Percentiles rank a stretch among this genome's conserved stretches.
phyloP scores from a whole-genome alignment of 495 filamentous ascomycete genomes.

The Neurospora intermedia region DNA sequence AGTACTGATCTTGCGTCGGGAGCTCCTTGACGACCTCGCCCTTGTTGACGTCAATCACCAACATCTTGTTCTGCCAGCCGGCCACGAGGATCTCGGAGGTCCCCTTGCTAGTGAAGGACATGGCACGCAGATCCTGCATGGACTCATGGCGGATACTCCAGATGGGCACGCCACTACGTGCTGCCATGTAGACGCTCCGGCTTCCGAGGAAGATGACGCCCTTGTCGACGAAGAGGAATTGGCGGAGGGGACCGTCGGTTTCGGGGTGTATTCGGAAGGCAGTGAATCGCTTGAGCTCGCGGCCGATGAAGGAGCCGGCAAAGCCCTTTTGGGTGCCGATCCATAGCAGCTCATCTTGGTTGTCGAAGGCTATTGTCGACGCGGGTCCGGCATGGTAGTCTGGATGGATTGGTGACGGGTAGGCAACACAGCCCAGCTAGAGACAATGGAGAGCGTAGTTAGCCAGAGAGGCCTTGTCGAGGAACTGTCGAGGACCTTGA shows the following conservation, averaged over 20 bases:
- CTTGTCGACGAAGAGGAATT: slow-evolving; percentile 76
- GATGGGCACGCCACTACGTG: slow-evolving; percentile 64
- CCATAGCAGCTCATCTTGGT: slow-evolving; percentile 81
- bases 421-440: slow-evolving; percentile 59
- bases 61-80: slow-evolving; percentile 78
- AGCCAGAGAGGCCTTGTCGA: background rate
- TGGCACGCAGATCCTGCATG: slow-evolving; percentile 78
- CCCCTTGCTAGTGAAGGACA: slow-evolving; percentile 84
- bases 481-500: background rate
- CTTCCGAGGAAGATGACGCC: slow-evolving; percentile 72
- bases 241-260: slow-evolving; percentile 60
- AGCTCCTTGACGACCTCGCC: slow-evolving; percentile 65
- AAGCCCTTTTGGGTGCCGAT: slow-evolving; percentile 72
- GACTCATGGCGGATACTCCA: slow-evolving; percentile 72
- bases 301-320: slow-evolving; percentile 73
- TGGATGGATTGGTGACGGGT: slow-evolving; percentile 55
- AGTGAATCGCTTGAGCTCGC: slow-evolving; percentile 60
- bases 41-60: slow-evolving; percentile 80
- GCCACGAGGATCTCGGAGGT: slow-evolving; percentile 75
- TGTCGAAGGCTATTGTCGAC: slow-evolving; percentile 75
- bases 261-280: slow-evolving; percentile 61
- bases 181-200: slow-evolving; percentile 74
- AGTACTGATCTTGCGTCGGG: slow-evolving; percentile 63
- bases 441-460: background rate
- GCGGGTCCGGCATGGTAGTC: slow-evolving; percentile 48